Base-by-base conservation (phyloP, 139 green algal genomes). In the Picochlorum costavermella region DNA sequence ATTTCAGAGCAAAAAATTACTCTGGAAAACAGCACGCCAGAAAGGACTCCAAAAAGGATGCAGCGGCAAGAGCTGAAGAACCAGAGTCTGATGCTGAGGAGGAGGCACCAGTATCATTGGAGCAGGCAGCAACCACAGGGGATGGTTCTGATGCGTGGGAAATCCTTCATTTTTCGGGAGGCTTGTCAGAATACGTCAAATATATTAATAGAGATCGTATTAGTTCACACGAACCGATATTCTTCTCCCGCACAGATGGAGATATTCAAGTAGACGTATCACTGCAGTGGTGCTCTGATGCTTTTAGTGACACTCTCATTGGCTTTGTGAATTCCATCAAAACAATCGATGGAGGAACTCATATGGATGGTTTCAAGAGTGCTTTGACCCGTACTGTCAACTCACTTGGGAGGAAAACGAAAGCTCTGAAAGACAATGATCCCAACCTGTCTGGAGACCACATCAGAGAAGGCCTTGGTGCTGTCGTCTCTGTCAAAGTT, bases 261-360 rank as follows among this genome's bases (percentile, higher is more conserved):
- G 84, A 81, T 0, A 83, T 95, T 28, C 63, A 66, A 16, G 86
- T 97, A 25, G 80, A 92, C 40, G 59, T 86, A 2, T 83, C 80
- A 1, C 56, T 95, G 65, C 92, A 98, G 75, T 98, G 93, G 93
- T 90, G 75, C 61, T 70, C 60, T 10, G 86, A 95, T 64, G 64
- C 76, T 3, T 92, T 82, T 74, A 81, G 67, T 11, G 89, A 96
- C 66, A 92, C 71, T 0, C 50, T 95, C 13, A 75, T 97, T 9
- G 86, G 94, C 43, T 99, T 96, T 71, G 92, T 90, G 49, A 99
- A 99, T 84, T 88, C 68, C 73, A 94, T 99, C 71, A 85, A 90
- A 57, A 99, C 92, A 3, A 72, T 83, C 1, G 92, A 99, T 64
- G 94, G 94, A 9, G 94, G 94, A 48, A 96, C 88, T 0, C 94